Conservation (phyloP, 495 filamentous ascomycete genomes). For the Penicillium dipodomyicola region DNA sequence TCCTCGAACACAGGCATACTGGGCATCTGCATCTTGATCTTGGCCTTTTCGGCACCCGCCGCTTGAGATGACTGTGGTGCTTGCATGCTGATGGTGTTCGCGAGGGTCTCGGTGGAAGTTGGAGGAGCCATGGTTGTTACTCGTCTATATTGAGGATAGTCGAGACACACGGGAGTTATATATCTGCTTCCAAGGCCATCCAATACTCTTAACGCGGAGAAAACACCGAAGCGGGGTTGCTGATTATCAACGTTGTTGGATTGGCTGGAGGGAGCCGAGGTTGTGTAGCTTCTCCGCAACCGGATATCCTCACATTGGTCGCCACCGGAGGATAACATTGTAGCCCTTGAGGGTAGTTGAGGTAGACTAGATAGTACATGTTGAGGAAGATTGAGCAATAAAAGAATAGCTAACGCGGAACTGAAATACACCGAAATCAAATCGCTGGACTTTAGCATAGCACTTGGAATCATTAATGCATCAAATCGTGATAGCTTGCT, state of each 20-base stretch:
- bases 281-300: conserved; percentile 1
- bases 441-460: not conserved
- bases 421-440: not conserved
- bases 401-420: not conserved
- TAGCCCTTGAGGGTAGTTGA: not conserved
- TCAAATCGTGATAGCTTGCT: not conserved
- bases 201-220: not conserved
- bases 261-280: conserved; percentile 2
- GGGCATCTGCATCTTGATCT: conserved; percentile 49
- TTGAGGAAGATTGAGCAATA: not conserved
- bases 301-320: not conserved
- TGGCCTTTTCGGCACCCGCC: conserved; percentile 29
- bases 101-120: conserved; percentile 29
- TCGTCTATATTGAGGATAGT: not conserved
- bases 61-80: conserved; percentile 30
- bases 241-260: conserved; percentile 2
- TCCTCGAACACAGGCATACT: conserved; percentile 56
- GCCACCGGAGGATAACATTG: not conserved
- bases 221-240: conserved; percentile 7
- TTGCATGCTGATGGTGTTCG: conserved; percentile 20
- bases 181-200: not conserved
- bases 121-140: conserved; percentile 30
- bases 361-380: not conserved
- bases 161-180: not conserved
- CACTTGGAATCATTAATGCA: not conserved